These are phyloP conservation scores for Amesomyces nigricolor DNA, from an alignment of 2,329 filamentous ascomycete species.

Conservation along the genomic window DNA sequence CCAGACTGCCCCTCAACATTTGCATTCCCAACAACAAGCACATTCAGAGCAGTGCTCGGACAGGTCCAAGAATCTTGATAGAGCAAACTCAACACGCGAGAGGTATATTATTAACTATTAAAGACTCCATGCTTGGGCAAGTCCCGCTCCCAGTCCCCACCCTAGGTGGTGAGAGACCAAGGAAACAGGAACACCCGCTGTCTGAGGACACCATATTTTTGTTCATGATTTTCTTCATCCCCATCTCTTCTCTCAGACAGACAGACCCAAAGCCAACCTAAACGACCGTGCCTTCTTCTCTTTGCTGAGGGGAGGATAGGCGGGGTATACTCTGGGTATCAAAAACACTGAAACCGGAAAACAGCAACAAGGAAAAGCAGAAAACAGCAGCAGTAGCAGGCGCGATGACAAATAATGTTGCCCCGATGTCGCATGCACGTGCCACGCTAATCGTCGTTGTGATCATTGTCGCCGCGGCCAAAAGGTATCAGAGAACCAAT, in stretches of 20 bases:
- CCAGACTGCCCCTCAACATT: too few species aligned
- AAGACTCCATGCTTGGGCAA: constrained; percentile 18
- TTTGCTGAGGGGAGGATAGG: constrained; percentile 24
- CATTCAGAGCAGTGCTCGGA: too few species aligned
- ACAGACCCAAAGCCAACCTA: constrained; percentile 20
- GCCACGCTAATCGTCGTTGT: background rate
- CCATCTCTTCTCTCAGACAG: constrained; percentile 14
- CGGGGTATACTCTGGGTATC: constrained; percentile 36
- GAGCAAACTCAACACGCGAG: constrained; percentile 28
- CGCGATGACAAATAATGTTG: background rate
- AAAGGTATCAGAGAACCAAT: constrained; percentile 37
- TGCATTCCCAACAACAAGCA: too few species aligned
- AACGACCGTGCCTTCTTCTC: constrained; percentile 25
- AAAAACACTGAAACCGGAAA: constrained; percentile 28
- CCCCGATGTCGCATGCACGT: background rate
- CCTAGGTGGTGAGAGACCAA: constrained; percentile 10
- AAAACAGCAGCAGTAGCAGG: constrained; percentile 13
- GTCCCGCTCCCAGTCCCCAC: constrained; percentile 5
- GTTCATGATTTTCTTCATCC: constrained; percentile 16
- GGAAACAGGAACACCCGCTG: constrained; percentile 8
- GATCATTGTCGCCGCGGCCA: background rate
- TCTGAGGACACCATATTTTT: constrained; percentile 13
- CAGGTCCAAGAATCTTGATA: too few species aligned
- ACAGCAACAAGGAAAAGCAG: constrained; percentile 25
- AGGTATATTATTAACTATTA: constrained; percentile 34